Base-by-base conservation (phyloP, 345 rosid species). In the Rhodamnia rubescens region DNA sequence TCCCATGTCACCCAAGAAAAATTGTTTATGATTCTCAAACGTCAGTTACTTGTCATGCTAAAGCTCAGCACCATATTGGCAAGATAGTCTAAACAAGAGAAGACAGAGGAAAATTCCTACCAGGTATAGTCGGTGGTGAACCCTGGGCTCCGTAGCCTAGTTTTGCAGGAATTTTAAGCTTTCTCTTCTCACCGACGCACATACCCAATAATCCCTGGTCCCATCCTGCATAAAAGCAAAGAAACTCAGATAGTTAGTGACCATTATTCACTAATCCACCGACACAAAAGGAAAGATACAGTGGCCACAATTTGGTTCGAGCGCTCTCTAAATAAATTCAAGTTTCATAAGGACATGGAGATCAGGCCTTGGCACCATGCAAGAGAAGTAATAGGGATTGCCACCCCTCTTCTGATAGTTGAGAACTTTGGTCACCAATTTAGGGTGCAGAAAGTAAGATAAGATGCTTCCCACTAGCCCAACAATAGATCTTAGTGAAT, bases 131-230 rank as follows among this genome's bases (percentile, higher is more conserved):
- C 10, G 98, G 99, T 74, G 99, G 98, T 83, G 98, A 93, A 54
- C 99, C 99, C 74, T 91, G 98, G 6, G 85, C 93, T 52, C 99
- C 98, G 82, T 97, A 97, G 85, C 98, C 99, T 85, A 97, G 97
- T 83, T 93, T 97, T 55, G 99, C 91, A 11, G 98, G 99, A 88
- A 97, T 95, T 91, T 95, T 95, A 88, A 97, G 89, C 91, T 97
- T 97, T 83, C 98, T 91, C 93, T 95, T 95, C 90, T 97, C 98
- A 83, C 99, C 98, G 0, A 95, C 94, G 20, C 99, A 97, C 91
- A 90, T 92, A 32, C 98, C 98, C 82, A 97, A 81, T 57, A 97
- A 85, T 85, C 98, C 99, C 85, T 97, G 99, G 91, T 97, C 99
- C 98, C 99, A 97, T 85, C 99, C 99, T 97, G 91, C 87, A 2